phyloP scores from a whole-genome alignment of 495 filamentous ascomycete species.

The Aspergillus funiculosus region DNA sequence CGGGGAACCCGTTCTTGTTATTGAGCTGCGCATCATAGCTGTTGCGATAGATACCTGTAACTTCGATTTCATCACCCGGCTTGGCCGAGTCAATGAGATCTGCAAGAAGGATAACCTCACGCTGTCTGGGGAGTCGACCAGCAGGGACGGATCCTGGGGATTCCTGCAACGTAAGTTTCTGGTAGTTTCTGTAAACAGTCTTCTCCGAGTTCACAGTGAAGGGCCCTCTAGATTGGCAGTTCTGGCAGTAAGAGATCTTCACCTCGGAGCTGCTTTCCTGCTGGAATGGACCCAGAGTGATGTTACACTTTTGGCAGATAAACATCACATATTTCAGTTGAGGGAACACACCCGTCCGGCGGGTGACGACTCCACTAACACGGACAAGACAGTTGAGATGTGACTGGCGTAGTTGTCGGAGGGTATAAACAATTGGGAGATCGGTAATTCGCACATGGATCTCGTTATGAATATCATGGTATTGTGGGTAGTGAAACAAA shows the following conservation, averaged over 20 bases:
- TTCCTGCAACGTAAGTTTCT: conserved; percentile 96
- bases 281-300: conserved; percentile 90
- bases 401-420: conserved; percentile 90
- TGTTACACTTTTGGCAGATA: conserved; percentile 87
- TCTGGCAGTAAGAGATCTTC: conserved; percentile 93
- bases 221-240: conserved; percentile 91
- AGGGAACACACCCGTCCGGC: conserved; percentile 95
- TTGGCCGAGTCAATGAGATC: conserved; percentile 96
- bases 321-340: conserved; percentile 98
- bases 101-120: conserved; percentile 94
- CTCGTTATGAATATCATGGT: conserved; percentile 94
- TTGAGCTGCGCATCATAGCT: conserved; percentile 97
- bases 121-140: conserved; percentile 88
- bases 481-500: conserved; percentile 92
- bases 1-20: conserved; percentile 98
- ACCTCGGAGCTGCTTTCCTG: conserved; percentile 96
- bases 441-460: conserved; percentile 97
- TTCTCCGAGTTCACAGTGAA: conserved; percentile 97
- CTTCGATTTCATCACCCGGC: conserved; percentile 95
- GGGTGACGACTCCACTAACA: conserved; percentile 91
- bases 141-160: conserved; percentile 96
- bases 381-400: conserved; percentile 96
- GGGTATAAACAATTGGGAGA: conserved; percentile 89
- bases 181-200: conserved; percentile 99
- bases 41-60: conserved; percentile 97